Percentiles rank a stretch among this genome's conserved stretches.
phyloP scores from a whole-genome alignment of 2,329 filamentous ascomycete species.

The Cladosporium sp. region DNA sequence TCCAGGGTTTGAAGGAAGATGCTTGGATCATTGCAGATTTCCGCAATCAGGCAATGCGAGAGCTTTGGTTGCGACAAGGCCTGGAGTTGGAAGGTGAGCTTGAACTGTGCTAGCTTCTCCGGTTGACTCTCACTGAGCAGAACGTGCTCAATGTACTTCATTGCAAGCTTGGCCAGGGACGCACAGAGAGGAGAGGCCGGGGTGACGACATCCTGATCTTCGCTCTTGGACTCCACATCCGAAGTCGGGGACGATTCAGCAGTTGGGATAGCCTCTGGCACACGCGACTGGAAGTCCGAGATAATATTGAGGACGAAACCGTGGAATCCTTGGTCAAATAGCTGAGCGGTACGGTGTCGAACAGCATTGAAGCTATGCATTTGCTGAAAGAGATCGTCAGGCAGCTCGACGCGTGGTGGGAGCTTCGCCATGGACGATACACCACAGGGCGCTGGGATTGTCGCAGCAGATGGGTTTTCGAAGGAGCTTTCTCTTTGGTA shows the following conservation, averaged over 20 bases:
- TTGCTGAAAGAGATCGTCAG: constrained; percentile 6
- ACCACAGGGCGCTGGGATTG: constrained; percentile 21
- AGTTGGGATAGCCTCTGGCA: constrained; percentile 1
- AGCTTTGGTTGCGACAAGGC: not conserved
- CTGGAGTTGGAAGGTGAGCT: not conserved
- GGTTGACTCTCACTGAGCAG: constrained; percentile 4
- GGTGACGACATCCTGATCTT: not conserved
- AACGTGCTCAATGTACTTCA: constrained; percentile 6
- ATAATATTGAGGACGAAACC: not conserved
- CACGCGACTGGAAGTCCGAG: not conserved
- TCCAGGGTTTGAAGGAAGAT: constrained; percentile 4
- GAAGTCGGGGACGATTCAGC: not conserved
- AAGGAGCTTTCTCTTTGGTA: constrained; percentile 77
- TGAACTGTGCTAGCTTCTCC: not conserved
- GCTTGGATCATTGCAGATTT: not conserved
- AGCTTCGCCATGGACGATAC: not conserved
- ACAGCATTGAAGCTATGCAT: constrained; percentile 18
- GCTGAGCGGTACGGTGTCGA: constrained; percentile 18
- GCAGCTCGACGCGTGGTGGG: constrained; percentile 6
- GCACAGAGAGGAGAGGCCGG: not conserved
- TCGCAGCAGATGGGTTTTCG: constrained; percentile 30
- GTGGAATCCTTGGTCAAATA: constrained; percentile 23
- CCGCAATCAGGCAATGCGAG: not conserved
- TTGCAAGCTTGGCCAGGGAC: not conserved
- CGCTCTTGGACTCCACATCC: not conserved